Evolutionary conservation across 352 stramenopile species (phyloP), one percentile per base, ranked within the genome.

Genomic region (Globisporangium mamillatum): DNA sequence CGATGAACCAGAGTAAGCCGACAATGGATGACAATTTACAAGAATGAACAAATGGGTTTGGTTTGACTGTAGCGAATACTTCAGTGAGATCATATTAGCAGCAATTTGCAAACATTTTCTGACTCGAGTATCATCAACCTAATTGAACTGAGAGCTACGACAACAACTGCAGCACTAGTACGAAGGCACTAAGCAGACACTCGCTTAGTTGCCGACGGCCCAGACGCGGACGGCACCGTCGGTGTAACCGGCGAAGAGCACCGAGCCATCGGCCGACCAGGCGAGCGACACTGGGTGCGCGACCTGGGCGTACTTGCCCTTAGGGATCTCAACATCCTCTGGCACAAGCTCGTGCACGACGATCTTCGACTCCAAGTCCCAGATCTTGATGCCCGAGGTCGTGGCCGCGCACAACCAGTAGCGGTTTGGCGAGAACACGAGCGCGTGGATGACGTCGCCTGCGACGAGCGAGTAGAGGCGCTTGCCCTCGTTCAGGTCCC

Each of bases 331-430:
- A 64, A 98, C 91, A 32, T 71, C 59, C 69, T 98, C 93, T 5
- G 96, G 95, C 67, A 90, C 82, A 69, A 99, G 82, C 73, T 99
- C 98, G 81, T 99, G 97, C 52, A 99, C 97, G 25, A 99, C 88
- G 69, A 98, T 88, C 96, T 99, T 99, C 64, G 87, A 98, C 85
- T 99, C 98, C 41, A 99, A 89, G 81, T 99, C 98, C 98, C 98
- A 99, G 86, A 99, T 99, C 93, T 99, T 99, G 89, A 99, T 99
- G 81, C 90, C 90, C 66, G 97, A 95, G 63, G 97, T 97, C 41
- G 98, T 99, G 68, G 98, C 98, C 59, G 98, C 98, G 85, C 97
- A 99, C 69, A 99, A 85, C 98, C 98, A 99, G 94, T 99, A 99
- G 67, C 98, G 95, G 92, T 99, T 99, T 67, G 98, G 98, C 70